Conservation (phyloP, 2,329 filamentous ascomycete species). For the Aureobasidium sp. region DNA sequence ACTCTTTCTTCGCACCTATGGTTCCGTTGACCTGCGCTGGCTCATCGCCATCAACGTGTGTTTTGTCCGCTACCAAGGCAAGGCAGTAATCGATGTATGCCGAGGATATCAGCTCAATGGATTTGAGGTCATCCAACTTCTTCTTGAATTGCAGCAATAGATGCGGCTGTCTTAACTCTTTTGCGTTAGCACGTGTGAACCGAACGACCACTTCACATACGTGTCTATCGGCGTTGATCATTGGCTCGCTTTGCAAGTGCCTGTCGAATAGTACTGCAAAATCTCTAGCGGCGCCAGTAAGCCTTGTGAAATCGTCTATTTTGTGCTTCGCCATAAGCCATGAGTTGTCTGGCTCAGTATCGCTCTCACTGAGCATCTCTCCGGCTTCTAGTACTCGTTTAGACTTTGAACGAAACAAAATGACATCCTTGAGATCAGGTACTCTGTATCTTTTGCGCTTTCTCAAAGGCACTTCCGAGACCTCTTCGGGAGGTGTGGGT, state of each 20-base stretch:
- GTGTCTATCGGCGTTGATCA: constrained; percentile 28
- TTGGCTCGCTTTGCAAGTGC: constrained; percentile 32
- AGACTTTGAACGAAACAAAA: constrained; percentile 35
- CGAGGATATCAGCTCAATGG: constrained; percentile 26
- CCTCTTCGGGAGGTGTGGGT: constrained; percentile 17
- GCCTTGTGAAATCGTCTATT: constrained; percentile 21
- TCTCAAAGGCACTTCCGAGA: constrained; percentile 20
- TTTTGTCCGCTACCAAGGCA: background rate
- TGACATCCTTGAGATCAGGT: constrained; percentile 31
- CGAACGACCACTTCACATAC: constrained; percentile 34
- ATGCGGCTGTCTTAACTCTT: constrained; percentile 21
- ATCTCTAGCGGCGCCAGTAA: constrained; percentile 24
- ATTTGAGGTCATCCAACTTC: constrained; percentile 30
- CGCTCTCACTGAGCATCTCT: constrained; percentile 37
- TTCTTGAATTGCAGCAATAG: constrained; percentile 26
- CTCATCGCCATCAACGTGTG: background rate
- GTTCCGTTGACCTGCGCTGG: background rate
- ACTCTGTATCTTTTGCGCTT: constrained; percentile 30
- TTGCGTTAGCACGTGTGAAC: constrained; percentile 29
- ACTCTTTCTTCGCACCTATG: background rate
- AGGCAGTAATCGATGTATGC: constrained; percentile 20
- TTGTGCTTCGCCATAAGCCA: constrained; percentile 33
- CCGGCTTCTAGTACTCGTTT: constrained; percentile 34
- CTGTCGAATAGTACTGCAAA: constrained; percentile 35
- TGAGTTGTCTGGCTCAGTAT: constrained; percentile 35